Evolutionary conservation across 257 asterid species (phyloP), one percentile per base, ranked within the genome.

Genomic region (Nicotiana noctiflora): DNA sequence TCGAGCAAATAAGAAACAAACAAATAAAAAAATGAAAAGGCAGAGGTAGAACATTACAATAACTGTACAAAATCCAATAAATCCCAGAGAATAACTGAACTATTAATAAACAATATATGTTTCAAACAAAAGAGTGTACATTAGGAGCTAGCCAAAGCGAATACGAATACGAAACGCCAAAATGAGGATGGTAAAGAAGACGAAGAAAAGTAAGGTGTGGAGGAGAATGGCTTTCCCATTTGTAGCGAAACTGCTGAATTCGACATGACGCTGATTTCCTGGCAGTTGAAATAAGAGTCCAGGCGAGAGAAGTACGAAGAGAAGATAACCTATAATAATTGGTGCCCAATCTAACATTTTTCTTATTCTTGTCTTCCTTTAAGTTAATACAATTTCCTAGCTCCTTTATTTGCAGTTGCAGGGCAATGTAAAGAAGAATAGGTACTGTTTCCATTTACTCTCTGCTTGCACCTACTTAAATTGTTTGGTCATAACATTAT

Each of bases 271-370:
- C 56, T 84, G 76, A 25, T 63, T 81, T 3, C 94, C 94, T 52
- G 94, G 94, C 2, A 90, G 78, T 77, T 90, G 94, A 82, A 89
- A 90, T 15, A 89, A 61, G 18, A 89, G 76, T 0, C 93, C 94
- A 34, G 94, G 93, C 0, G 93, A 89, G 17, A 90, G 83, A 72
- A 89, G 81, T 6, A 89, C 81, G 81, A 90, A 90, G 4, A 90
- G 88, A 79, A 90, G 76, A 79, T 88, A 82, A 53, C 90, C 93
- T 2, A 91, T 60, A 44, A 89, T 40, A 6, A 88, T 78, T 2
- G 94, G 94, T 4, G 84, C 93, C 94, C 92, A 91, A 56, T 91
- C 93, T 81, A 83, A 31, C 94, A 90, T 72, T 84, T 40, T 74
- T 64, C 44, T 64, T 63, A 13, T 27, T 61, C 9, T 19, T 62